phyloP scores from a whole-genome alignment of 306 rosid species.

The Castanea crenata region DNA sequence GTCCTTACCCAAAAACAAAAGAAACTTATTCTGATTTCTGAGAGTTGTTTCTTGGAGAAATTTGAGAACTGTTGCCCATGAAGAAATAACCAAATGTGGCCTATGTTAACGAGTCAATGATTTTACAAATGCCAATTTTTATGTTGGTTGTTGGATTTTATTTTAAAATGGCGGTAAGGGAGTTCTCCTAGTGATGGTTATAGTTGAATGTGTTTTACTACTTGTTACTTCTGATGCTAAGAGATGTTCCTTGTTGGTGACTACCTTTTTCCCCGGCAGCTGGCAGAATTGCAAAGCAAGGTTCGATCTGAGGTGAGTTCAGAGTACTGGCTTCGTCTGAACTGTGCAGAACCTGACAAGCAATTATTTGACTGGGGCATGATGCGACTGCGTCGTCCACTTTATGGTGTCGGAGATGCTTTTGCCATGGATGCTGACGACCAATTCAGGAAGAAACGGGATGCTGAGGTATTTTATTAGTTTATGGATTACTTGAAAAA shows the following conservation, averaged over 20 bases:
- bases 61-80: constrained; percentile 1
- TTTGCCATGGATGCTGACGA: constrained; percentile 92
- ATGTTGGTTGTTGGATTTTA: constrained; percentile 17
- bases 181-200: constrained; percentile 24
- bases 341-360: constrained; percentile 84
- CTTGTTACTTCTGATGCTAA: constrained; percentile 29
- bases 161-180: constrained; percentile 9
- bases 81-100: constrained; percentile 11
- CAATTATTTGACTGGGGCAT: constrained; percentile 93
- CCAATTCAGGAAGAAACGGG: constrained; percentile 85
- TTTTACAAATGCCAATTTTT: neutral
- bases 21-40: constrained; percentile 9
- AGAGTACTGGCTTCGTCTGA: constrained; percentile 77
- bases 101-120: constrained; percentile 12
- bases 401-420: constrained; percentile 97
- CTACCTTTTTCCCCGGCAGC: constrained; percentile 67
- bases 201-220: constrained; percentile 11
- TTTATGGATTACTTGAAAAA: constrained; percentile 6
- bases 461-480: constrained; percentile 69
- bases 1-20: constrained; percentile 6
- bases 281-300: constrained; percentile 80
- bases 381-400: constrained; percentile 84
- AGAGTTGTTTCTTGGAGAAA: constrained; percentile 11
- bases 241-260: constrained; percentile 71
- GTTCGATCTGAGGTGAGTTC: constrained; percentile 84